Conservation (phyloP, 2,329 filamentous ascomycete species). For the Calycina herbarum region DNA sequence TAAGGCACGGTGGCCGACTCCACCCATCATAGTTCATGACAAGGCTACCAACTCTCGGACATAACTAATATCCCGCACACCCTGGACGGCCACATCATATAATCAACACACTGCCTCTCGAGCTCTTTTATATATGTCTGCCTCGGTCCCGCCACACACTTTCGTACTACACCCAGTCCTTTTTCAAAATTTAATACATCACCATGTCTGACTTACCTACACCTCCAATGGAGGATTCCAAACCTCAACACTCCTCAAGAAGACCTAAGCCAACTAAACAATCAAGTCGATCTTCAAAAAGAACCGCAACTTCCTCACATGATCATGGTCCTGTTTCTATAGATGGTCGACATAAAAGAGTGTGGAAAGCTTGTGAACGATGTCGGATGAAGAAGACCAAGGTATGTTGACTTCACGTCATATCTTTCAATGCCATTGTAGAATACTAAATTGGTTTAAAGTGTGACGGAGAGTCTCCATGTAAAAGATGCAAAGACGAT, state of each 20-base stretch:
- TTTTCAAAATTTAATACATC: background rate
- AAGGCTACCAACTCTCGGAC: constrained; percentile 23
- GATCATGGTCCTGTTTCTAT: constrained; percentile 43
- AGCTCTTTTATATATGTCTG: constrained; percentile 20
- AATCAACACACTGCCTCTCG: constrained; percentile 18
- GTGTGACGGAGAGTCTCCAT: constrained; percentile 67
- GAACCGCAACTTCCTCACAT: constrained; percentile 20
- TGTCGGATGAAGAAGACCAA: constrained; percentile 72
- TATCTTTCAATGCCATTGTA: background rate
- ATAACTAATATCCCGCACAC: constrained; percentile 25
- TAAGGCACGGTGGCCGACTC: constrained; percentile 14
- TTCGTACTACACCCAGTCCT: background rate
- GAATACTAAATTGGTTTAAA: constrained; percentile 34
- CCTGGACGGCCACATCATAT: constrained; percentile 27
- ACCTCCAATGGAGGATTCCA: constrained; percentile 27
- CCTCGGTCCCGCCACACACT: constrained; percentile 3
- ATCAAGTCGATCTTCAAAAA: constrained; percentile 26
- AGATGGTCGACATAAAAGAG: constrained; percentile 61
- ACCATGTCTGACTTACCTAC: constrained; percentile 25
- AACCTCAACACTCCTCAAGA: constrained; percentile 21
- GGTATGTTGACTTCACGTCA: constrained; percentile 40
- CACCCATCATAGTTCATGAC: constrained; percentile 13
- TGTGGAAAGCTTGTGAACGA: constrained; percentile 67
- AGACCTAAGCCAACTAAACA: constrained; percentile 28
- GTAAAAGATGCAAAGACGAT: constrained; percentile 66